Evolutionary conservation across 1,284 basidiomycete species (phyloP).

Genomic region (Ganoderma sinense): DNA sequence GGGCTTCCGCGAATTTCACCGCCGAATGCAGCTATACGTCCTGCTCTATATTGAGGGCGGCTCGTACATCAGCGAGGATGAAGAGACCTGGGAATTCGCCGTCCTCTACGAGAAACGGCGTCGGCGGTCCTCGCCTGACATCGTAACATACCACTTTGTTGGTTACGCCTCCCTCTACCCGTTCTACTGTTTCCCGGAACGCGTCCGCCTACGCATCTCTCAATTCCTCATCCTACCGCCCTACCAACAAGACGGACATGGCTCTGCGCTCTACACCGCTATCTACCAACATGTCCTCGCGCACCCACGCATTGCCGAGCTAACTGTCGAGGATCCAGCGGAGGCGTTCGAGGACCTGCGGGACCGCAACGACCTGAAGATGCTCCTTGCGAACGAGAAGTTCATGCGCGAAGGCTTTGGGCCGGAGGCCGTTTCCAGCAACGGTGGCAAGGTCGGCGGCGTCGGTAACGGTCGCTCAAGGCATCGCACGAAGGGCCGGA

Average conservation of each 20-base stretch:
- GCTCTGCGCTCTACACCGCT: conserved; percentile 88
- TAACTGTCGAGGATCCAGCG: conserved; percentile 97
- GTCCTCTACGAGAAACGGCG: conserved; percentile 88
- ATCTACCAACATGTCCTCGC: conserved; percentile 83
- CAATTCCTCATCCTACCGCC: conserved; percentile 96
- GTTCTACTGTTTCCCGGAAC: conserved; percentile 94
- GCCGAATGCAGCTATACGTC: conserved; percentile 95
- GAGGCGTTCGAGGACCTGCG: conserved; percentile 96
- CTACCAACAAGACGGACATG: conserved; percentile 90
- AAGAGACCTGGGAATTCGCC: conserved; percentile 90
- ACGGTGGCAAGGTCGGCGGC: conserved; percentile 56
- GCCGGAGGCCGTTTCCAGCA: conserved; percentile 45
- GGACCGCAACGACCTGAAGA: conserved; percentile 90
- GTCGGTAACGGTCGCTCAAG: conserved; percentile 56
- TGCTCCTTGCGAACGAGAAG: conserved; percentile 70
- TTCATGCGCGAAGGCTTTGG: conserved; percentile 77
- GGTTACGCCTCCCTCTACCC: conserved; percentile 94
- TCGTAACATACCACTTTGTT: conserved; percentile 85
- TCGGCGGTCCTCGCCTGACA: conserved; percentile 55
- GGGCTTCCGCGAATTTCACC: conserved; percentile 92
- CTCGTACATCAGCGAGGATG: conserved; percentile 91
- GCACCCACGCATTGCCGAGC: conserved; percentile 78
- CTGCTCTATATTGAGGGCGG: conserved; percentile 96
- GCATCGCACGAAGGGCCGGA: conserved; percentile 52
- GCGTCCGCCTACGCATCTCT: conserved; percentile 84